Conservation (phyloP, 73 alveolate species). For the Tetrahymena elliotti region DNA sequence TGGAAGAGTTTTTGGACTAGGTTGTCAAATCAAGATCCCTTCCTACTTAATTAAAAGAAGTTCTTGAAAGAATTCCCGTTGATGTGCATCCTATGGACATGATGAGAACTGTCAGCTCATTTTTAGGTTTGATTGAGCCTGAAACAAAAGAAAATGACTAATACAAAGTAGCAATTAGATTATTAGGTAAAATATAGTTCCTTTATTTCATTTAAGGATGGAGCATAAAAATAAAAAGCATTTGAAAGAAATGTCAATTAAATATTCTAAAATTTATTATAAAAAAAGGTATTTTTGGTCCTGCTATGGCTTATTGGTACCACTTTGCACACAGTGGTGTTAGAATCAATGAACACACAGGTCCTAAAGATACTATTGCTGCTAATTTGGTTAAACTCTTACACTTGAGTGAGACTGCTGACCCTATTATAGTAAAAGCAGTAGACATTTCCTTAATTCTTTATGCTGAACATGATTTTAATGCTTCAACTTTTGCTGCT, state of each 20-base stretch:
- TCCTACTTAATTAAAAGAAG: conserved; percentile 36
- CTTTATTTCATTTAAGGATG: background rate
- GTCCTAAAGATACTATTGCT: conserved; percentile 48
- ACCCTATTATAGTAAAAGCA: conserved; percentile 38
- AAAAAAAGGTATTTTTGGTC: conserved; percentile 41
- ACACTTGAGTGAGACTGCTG: conserved; percentile 27
- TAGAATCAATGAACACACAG: conserved; percentile 46
- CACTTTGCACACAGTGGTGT: conserved; percentile 51
- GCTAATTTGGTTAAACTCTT: conserved; percentile 45
- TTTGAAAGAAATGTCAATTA: background rate
- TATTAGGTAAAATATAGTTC: background rate
- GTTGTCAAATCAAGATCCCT: conserved; percentile 36
- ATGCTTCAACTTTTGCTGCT: conserved; percentile 72
- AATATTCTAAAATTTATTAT: background rate
- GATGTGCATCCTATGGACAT: conserved; percentile 72
- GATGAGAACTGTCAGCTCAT: conserved; percentile 53
- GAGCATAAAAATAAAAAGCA: background rate
- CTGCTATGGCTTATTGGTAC: conserved; percentile 61
- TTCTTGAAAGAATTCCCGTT: conserved; percentile 53
- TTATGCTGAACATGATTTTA: conserved; percentile 73
- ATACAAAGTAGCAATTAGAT: conserved; percentile 44
- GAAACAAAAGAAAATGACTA: conserved; percentile 38
- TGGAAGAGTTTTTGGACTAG: conserved; percentile 9
- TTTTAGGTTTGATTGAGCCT: conserved; percentile 58
- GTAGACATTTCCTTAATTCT: conserved; percentile 63